A percentile compares a stretch with the other conserved stretches of the same genome.
phyloP scores from a whole-genome alignment of 1,284 basidiomycete species.

The Mycena sp. region DNA sequence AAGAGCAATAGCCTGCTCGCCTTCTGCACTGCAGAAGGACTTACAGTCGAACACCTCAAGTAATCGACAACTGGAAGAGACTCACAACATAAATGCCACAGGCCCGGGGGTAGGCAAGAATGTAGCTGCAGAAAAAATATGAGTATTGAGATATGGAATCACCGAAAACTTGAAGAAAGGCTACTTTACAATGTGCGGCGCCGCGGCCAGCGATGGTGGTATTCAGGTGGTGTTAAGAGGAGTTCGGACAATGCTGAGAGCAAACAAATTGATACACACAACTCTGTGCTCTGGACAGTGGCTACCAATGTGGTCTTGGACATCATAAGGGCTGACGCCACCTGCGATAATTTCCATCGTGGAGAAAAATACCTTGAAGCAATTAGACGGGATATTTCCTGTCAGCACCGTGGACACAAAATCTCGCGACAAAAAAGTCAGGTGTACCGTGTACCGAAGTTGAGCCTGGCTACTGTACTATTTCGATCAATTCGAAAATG shows the following conservation, averaged over 20 bases:
- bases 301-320: slow-evolving; percentile 1
- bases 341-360: neutral
- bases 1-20: too few species aligned
- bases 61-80: too few species aligned
- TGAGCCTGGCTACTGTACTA: slow-evolving; percentile 31
- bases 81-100: too few species aligned
- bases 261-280: slow-evolving; percentile 1
- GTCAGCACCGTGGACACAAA: slow-evolving; percentile 14
- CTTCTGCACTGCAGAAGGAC: too few species aligned
- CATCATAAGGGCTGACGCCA: slow-evolving; percentile 1
- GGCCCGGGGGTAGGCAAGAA: too few species aligned
- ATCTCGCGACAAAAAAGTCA: slow-evolving; percentile 23
- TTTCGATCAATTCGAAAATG: too few species aligned
- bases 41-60: too few species aligned
- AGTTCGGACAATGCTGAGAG: neutral
- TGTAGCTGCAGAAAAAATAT: too few species aligned
- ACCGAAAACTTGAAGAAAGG: too few species aligned
- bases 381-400: slow-evolving; percentile 15
- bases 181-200: neutral
- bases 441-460: slow-evolving; percentile 26
- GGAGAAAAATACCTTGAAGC: slow-evolving; percentile 8
- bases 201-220: neutral
- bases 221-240: slow-evolving; percentile 2
- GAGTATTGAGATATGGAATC: too few species aligned
- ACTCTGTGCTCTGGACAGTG: slow-evolving; percentile 3